A percentile compares a stretch with the other conserved stretches of the same genome.
These are phyloP conservation scores for Linum lewisii DNA, from an alignment of 345 rosid genomes.

Conservation along the genomic window DNA sequence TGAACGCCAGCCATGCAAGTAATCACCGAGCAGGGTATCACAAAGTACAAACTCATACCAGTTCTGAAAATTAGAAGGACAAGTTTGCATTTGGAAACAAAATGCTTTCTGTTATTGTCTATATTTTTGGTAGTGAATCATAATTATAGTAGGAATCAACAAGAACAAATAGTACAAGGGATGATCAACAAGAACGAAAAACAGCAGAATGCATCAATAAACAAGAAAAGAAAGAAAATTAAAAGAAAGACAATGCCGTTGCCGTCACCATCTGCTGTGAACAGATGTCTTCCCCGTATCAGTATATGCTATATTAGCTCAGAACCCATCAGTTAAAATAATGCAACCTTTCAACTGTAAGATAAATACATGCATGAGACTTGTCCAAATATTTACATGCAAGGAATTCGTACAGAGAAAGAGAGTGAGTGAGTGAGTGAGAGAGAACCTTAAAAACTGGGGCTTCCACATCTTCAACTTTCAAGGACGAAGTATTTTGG, in stretches of 20 bases:
- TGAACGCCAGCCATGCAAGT: neutral
- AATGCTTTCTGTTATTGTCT: neutral
- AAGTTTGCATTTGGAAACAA: neutral
- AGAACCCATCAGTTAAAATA: no score
- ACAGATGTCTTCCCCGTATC: neutral
- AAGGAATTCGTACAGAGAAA: neutral
- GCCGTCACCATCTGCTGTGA: no score
- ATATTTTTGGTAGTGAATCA: neutral
- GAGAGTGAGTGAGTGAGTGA: neutral
- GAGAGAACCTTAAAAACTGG: slow-evolving; percentile 25
- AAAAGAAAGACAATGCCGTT: neutral
- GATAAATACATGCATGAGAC: no score
- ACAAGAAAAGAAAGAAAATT: neutral
- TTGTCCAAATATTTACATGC: neutral
- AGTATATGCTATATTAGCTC: no score
- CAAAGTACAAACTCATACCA: neutral
- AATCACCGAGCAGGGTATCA: neutral
- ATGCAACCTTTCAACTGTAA: no score
- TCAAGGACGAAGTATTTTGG: slow-evolving; percentile 19
- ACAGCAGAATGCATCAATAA: neutral
- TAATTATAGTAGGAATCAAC: no score
- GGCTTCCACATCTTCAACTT: slow-evolving; percentile 27
- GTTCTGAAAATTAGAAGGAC: neutral
- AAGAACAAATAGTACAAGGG: neutral
- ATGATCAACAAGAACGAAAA: neutral